Base-by-base conservation (phyloP, 164 flowering plant species). In the Piper betle region DNA sequence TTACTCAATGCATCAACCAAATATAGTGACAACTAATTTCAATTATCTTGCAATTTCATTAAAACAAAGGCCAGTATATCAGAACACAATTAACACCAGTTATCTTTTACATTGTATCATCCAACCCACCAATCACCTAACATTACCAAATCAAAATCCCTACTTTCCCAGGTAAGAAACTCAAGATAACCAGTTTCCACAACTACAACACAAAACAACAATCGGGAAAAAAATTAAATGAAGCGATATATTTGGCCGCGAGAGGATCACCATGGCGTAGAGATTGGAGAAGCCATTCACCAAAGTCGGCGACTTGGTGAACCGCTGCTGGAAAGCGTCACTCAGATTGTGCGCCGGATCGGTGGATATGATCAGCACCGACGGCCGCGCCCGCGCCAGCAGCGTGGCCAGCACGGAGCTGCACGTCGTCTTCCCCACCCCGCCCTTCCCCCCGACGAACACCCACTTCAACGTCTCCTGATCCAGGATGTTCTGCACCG, bases 301-400 rank as follows among this genome's bases (percentile, higher is more conserved):
- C 59, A 88, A 65, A 46, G 96, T 85, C 42, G 98, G 98, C 1
- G 79, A 58, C 67, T 87, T 91, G 62, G 96, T 88, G 70, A 91
- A 87, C 11, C 83, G 70, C 75, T 91, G 96, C 67, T 88, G 91
- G 70, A 91, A 91, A 11, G 96, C 89, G 66, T 91, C 96, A 69
- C 98, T 91, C 67, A 91, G 91, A 70, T 91, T 88, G 67, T 91
- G 98, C 61, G 98, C 98, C 0, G 98, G 98, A 64, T 91, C 96
- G 25, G 98, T 91, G 61, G 98, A 91, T 42, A 91, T 91, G 67
- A 91, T 91, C 39, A 91, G 68, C 50, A 88, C 96, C 60, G 95
- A 86, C 50, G 87, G 63, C 46, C 96, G 71, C 53, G 84, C 91
- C 62, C 66, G 60, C 5, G 96, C 70, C 54, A 89, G 74, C 8